Evolutionary conservation across 2,329 filamentous ascomycete species (phyloP).

Genomic region (Penicillium sp.): DNA sequence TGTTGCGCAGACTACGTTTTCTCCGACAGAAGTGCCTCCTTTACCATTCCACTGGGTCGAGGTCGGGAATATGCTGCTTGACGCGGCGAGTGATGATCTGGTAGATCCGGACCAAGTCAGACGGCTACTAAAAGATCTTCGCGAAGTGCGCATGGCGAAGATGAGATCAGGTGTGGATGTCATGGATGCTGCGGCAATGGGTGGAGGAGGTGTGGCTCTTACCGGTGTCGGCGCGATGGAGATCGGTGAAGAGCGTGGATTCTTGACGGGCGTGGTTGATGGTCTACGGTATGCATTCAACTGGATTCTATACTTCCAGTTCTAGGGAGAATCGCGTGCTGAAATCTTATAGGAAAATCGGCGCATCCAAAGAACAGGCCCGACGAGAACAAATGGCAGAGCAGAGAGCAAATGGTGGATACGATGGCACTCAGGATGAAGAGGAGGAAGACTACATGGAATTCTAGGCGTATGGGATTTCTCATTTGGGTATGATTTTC

Average conservation of each 20-base stretch:
- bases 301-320: background rate
- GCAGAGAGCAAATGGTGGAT: slow-evolving; percentile 55
- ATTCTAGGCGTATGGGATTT: slow-evolving; percentile 31
- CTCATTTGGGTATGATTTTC: slow-evolving; percentile 2
- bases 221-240: slow-evolving; percentile 92
- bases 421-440: slow-evolving; percentile 49
- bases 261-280: slow-evolving; percentile 83
- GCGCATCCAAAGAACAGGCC: slow-evolving; percentile 73
- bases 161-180: slow-evolving; percentile 72
- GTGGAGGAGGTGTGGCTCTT: slow-evolving; percentile 66
- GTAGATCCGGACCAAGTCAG: slow-evolving; percentile 70
- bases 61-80: slow-evolving; percentile 79
- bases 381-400: slow-evolving; percentile 75
- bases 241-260: slow-evolving; percentile 78
- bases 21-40: slow-evolving; percentile 36
- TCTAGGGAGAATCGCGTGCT: background rate
- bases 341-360: slow-evolving; percentile 63
- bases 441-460: slow-evolving; percentile 56
- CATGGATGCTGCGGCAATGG: slow-evolving; percentile 55
- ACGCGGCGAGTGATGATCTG: slow-evolving; percentile 81
- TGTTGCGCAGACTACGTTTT: slow-evolving; percentile 62
- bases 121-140: slow-evolving; percentile 72
- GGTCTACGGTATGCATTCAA: slow-evolving; percentile 59
- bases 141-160: slow-evolving; percentile 88
- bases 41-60: slow-evolving; percentile 97